These are phyloP conservation scores for Barnettozyma botsteinii DNA, from an alignment of 805 yeast genomes.

Conservation along the genomic window DNA sequence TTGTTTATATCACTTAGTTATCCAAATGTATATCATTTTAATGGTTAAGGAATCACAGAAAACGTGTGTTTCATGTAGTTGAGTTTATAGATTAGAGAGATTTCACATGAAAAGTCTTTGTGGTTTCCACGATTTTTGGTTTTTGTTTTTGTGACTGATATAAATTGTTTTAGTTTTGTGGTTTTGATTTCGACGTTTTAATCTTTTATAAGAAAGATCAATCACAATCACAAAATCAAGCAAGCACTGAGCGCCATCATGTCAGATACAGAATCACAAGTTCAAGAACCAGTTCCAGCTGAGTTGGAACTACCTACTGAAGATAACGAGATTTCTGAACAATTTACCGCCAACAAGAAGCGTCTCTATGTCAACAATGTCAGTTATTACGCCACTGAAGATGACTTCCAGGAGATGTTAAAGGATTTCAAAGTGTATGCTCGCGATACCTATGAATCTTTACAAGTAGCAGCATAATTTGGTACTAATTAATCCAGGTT, in stretches of 20 bases:
- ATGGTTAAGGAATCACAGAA: conserved; percentile 15
- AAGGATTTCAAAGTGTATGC: conserved; percentile 42
- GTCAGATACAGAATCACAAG: background rate
- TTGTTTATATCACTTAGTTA: conserved; percentile 5
- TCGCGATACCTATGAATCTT: background rate
- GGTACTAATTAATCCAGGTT: conserved; percentile 12
- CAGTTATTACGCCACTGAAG: conserved; percentile 46
- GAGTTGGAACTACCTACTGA: background rate
- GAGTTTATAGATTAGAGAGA: no score
- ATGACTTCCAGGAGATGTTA: conserved; percentile 42
- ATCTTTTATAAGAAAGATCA: no score
- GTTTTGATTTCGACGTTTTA: no score
- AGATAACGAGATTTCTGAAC: background rate
- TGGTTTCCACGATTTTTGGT: background rate
- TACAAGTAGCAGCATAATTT: background rate
- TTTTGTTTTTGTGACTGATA: no score
- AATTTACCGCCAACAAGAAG: conserved; percentile 15
- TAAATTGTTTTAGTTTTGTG: no score
- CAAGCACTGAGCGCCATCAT: background rate
- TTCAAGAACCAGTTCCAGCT: background rate
- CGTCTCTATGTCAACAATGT: conserved; percentile 53
- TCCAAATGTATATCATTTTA: conserved; percentile 23
- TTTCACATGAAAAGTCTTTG: background rate
- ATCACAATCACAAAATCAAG: no score
- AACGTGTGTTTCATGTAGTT: background rate